These are phyloP conservation scores for Aureobasidium musti DNA, from an alignment of 2,329 filamentous ascomycete genomes.

Conservation along the genomic window DNA sequence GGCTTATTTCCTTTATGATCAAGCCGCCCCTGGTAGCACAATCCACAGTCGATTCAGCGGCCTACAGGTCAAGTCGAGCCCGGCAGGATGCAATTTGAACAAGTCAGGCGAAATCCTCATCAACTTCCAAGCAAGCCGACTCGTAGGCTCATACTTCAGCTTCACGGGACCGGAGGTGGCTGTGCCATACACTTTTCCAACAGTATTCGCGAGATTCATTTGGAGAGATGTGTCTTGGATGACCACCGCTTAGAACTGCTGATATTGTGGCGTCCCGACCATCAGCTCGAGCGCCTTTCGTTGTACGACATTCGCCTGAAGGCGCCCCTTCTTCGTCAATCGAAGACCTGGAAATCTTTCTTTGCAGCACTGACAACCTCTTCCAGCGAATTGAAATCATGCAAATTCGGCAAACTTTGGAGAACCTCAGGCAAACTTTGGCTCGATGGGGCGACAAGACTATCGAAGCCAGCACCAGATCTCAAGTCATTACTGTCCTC, in stretches of 20 bases:
- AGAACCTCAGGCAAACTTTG: not conserved
- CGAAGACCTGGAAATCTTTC: not conserved
- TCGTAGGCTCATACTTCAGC: too few species aligned
- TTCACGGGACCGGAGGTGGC: too few species aligned
- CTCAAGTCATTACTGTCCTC: not conserved
- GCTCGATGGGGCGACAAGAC: slow-evolving; percentile 2
- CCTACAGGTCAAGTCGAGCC: not conserved
- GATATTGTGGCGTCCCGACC: too few species aligned
- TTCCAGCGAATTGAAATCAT: not conserved
- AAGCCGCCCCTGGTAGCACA: too few species aligned
- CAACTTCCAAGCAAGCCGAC: too few species aligned
- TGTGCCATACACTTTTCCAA: too few species aligned
- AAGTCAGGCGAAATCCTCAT: too few species aligned
- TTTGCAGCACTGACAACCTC: not conserved
- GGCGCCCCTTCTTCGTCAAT: too few species aligned
- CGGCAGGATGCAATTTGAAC: not conserved
- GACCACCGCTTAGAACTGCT: too few species aligned
- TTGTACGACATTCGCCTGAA: not conserved
- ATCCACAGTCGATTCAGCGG: not conserved
- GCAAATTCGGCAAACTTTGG: not conserved
- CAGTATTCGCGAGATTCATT: not conserved
- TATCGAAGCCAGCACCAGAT: not conserved
- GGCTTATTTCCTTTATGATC: too few species aligned
- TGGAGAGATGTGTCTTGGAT: not conserved
- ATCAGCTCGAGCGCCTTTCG: not conserved